A percentile compares a stretch with the other conserved stretches of the same genome.
Conservation (phyloP, 2,329 filamentous ascomycete genomes). For the Sclerotinia spermophila region DNA sequence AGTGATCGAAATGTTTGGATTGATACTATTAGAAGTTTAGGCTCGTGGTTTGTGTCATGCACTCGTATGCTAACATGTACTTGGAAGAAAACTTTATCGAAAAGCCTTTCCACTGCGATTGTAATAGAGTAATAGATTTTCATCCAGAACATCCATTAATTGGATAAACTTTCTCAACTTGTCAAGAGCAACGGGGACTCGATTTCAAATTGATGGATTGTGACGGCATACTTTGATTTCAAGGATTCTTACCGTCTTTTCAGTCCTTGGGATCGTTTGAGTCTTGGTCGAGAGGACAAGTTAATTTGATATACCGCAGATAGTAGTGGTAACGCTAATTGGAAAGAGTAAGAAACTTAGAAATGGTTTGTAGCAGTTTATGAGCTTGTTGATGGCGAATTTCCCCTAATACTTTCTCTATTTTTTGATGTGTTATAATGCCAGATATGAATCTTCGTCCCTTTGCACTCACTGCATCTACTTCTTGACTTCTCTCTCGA, state of each 20-base stretch:
- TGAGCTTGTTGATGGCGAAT: not conserved
- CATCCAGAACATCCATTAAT: not conserved
- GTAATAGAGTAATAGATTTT: not conserved
- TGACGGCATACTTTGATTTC: not conserved
- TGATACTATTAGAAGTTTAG: slow-evolving; percentile 1
- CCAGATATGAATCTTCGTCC: not conserved
- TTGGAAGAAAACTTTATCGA: not conserved
- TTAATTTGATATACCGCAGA: not conserved
- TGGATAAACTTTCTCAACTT: not conserved
- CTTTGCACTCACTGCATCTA: not conserved
- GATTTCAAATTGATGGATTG: not conserved
- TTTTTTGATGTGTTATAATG: not conserved
- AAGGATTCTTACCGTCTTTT: not conserved
- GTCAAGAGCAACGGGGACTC: not conserved
- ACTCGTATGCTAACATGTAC: not conserved
- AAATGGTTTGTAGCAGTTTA: not conserved
- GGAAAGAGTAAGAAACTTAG: not conserved
- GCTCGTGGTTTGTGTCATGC: not conserved
- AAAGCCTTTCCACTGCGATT: not conserved
- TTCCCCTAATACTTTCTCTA: not conserved
- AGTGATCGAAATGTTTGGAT: not conserved
- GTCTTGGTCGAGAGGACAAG: not conserved
- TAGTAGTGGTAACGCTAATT: not conserved
- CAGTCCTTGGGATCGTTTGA: not conserved
- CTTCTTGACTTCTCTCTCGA: not conserved